Evolutionary conservation across 1,284 basidiomycete species (phyloP).

Genomic region (Anthracocystis setariae): DNA sequence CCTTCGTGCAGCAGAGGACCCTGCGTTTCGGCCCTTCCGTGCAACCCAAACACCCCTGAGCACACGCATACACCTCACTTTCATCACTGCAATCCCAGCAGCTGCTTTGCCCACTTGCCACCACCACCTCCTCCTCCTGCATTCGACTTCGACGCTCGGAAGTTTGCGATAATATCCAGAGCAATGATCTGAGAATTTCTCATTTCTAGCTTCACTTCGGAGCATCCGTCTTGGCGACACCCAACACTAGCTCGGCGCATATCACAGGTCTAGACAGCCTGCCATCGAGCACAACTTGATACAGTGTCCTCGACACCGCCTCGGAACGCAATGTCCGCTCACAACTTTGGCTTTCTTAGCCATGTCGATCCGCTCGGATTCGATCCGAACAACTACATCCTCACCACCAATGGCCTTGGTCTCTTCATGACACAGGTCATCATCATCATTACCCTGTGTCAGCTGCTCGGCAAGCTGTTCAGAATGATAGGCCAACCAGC

Average conservation of each 20-base stretch:
- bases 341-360: constrained; percentile 43
- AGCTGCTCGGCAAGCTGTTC: constrained; percentile 43
- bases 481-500: constrained; percentile 44
- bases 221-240: not conserved
- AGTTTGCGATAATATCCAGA: not conserved
- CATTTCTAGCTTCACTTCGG: not conserved
- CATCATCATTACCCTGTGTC: constrained; percentile 54
- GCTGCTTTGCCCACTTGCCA: not conserved
- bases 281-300: too few species aligned
- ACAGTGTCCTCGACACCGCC: not conserved
- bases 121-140: not conserved
- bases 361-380: constrained; percentile 46
- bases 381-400: constrained; percentile 36
- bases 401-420: constrained; percentile 50
- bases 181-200: not conserved
- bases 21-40: not conserved
- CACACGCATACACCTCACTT: not conserved
- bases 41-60: not conserved
- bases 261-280: not conserved
- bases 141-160: not conserved
- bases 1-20: constrained; percentile 7
- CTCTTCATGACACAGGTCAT: constrained; percentile 48
- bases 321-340: constrained; percentile 7
- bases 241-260: not conserved
- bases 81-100: not conserved